Percentiles rank a stretch among this genome's conserved stretches.
Evolutionary conservation across 768 basidiomycete species (phyloP).

Genomic region (Vishniacozyma victoriae): DNA sequence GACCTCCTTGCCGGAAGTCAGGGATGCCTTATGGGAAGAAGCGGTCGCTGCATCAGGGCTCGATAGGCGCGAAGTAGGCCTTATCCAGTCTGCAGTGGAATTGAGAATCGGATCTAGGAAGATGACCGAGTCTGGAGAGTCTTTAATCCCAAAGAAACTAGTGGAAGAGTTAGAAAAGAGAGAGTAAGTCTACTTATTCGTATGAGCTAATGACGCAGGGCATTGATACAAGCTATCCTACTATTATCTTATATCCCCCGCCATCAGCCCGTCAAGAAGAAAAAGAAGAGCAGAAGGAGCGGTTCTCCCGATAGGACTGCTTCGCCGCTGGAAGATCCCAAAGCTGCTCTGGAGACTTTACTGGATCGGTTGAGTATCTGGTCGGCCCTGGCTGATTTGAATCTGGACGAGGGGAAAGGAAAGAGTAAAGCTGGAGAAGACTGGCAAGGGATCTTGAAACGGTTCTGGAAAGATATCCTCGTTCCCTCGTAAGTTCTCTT

Average conservation of each 20-base stretch:
- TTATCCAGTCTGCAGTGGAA: conserved; percentile 9
- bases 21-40: conserved; percentile 1
- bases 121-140: conserved; percentile 11
- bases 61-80: neutral
- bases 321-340: conserved; percentile 21
- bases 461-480: conserved; percentile 31
- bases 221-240: conserved; percentile 33
- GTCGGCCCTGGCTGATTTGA: conserved; percentile 36
- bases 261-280: neutral
- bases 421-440: conserved; percentile 14
- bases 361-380: conserved; percentile 40
- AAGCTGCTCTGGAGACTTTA: conserved; percentile 28
- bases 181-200: conserved; percentile 28
- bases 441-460: conserved; percentile 14
- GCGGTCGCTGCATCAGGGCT: neutral
- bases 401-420: conserved; percentile 5
- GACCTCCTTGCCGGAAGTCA: neutral
- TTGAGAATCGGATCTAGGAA: conserved; percentile 16
- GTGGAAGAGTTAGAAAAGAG: conserved; percentile 36
- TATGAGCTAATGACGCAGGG: conserved; percentile 9
- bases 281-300: conserved; percentile 22
- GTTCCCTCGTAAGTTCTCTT: conserved; percentile 21
- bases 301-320: neutral
- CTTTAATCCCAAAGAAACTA: conserved; percentile 15
- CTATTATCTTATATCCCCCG: conserved; percentile 14